Percentiles rank a stretch among this genome's conserved stretches.
These are phyloP conservation scores for Xylaria longipes DNA, from an alignment of 495 filamentous ascomycete genomes.

Conservation along the genomic window DNA sequence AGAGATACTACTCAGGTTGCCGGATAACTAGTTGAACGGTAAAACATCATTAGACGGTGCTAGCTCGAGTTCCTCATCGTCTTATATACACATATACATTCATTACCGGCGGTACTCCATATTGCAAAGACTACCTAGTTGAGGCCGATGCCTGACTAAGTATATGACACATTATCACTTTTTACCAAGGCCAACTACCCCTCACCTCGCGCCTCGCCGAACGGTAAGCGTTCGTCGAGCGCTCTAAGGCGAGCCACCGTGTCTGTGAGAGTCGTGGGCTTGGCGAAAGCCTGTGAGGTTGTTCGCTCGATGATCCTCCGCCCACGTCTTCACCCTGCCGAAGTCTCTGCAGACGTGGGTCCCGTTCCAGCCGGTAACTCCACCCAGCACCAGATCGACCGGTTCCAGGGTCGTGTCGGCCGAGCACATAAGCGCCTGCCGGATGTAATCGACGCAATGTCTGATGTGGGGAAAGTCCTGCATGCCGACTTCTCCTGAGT, in stretches of 20 bases:
- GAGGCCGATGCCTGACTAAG: background rate
- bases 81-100: slow-evolving; percentile 2
- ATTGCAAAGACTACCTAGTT: background rate
- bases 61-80: background rate
- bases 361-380: slow-evolving; percentile 27
- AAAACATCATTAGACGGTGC: background rate
- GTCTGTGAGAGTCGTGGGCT: background rate
- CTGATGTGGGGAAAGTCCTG: slow-evolving; percentile 25
- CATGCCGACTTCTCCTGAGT: background rate
- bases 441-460: slow-evolving; percentile 30
- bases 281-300: slow-evolving; percentile 16
- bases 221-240: background rate
- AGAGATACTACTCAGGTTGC: background rate
- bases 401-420: slow-evolving; percentile 28
- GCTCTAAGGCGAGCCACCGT: background rate
- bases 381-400: slow-evolving; percentile 21
- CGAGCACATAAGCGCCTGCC: slow-evolving; percentile 25
- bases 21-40: background rate
- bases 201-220: background rate
- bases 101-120: background rate
- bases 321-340: slow-evolving; percentile 18
- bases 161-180: background rate
- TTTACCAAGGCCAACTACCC: background rate
- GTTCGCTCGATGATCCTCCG: slow-evolving; percentile 13
- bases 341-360: slow-evolving; percentile 26